Evolutionary conservation across 345 rosid genomes (phyloP).

Genomic region (Raphanus sativus): DNA sequence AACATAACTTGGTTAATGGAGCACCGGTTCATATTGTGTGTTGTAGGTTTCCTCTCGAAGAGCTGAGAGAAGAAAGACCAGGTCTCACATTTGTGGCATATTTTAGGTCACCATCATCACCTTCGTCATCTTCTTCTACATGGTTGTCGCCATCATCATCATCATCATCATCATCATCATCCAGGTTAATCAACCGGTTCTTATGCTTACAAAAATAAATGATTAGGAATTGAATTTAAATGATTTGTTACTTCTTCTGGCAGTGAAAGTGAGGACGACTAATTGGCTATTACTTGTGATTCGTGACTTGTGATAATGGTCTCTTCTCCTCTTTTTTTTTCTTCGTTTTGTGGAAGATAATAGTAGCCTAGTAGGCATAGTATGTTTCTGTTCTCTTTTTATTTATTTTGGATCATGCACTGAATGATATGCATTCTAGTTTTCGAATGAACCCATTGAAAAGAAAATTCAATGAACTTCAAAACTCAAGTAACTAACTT

Average conservation of each 20-base stretch:
- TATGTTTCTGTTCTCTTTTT: background rate
- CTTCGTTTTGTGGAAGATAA: background rate
- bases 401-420: background rate
- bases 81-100: constrained; percentile 65
- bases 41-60: constrained; percentile 63
- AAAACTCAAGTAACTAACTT: background rate
- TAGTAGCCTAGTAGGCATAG: background rate
- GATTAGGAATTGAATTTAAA: background rate
- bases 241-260: background rate
- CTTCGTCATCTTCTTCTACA: background rate
- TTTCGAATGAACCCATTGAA: background rate
- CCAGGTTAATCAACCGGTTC: background rate
- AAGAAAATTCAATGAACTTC: background rate
- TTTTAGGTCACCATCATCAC: constrained; percentile 33
- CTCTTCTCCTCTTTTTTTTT: background rate
- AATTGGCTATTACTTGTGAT: background rate
- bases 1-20: background rate
- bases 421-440: background rate
- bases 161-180: background rate
- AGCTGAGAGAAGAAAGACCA: constrained; percentile 67
- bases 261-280: background rate
- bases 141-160: background rate
- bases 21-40: background rate
- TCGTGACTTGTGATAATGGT: background rate
- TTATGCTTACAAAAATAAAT: background rate